phyloP scores from a whole-genome alignment of 345 rosid genomes.

The Arabis alpina region DNA sequence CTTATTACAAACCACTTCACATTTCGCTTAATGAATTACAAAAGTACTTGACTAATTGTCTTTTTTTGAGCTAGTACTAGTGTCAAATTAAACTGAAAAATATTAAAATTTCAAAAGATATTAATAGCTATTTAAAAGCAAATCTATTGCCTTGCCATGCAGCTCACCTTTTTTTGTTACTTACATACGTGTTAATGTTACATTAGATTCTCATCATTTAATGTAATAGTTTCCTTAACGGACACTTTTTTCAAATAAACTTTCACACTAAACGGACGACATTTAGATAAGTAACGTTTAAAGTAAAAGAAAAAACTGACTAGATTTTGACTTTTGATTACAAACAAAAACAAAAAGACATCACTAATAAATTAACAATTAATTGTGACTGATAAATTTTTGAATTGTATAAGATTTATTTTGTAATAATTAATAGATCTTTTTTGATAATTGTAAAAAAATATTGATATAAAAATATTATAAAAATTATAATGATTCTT shows the following conservation, averaged over 20 bases:
- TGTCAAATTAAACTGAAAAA: neutral
- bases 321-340: conserved; percentile 30
- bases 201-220: conserved; percentile 26
- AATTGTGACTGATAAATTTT: neutral
- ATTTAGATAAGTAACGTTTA: neutral
- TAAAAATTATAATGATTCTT: neutral
- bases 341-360: neutral
- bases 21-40: conserved; percentile 4
- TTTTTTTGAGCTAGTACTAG: neutral
- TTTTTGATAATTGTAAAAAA: too few species aligned
- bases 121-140: conserved; percentile 11
- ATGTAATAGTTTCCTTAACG: conserved; percentile 7
- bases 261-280: conserved; percentile 21
- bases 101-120: neutral
- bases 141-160: conserved; percentile 37
- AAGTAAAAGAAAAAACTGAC: neutral
- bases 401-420: neutral
- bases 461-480: neutral
- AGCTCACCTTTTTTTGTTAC: conserved; percentile 11
- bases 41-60: conserved; percentile 5
- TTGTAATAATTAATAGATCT: neutral
- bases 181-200: conserved; percentile 10
- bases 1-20: conserved; percentile 19
- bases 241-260: conserved; percentile 1
- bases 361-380: neutral